These are phyloP conservation scores for Medicago truncatula DNA, from an alignment of 306 rosid species.

Conservation along the genomic window MtrunA17r5.0-ANR NC_053046.1:18794001-18794500, in stretches of 20 bases:
- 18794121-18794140: neutral
- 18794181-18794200: slow-evolving; percentile 75
- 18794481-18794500: neutral
- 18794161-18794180: slow-evolving; percentile 34
- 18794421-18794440: neutral
- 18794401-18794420: neutral
- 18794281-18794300: slow-evolving; percentile 81
- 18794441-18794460: neutral
- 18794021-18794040: slow-evolving; percentile 45
- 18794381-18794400: neutral
- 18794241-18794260: slow-evolving; percentile 54
- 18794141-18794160: neutral
- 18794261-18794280: slow-evolving; percentile 71
- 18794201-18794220: slow-evolving; percentile 65
- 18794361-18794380: neutral
- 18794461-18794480: too few species aligned
- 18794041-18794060: neutral
- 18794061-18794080: too few species aligned
- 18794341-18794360: neutral
- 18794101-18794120: neutral
- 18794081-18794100: neutral
- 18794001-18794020: slow-evolving; percentile 58
- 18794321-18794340: slow-evolving; percentile 53
- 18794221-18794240: slow-evolving; percentile 64
- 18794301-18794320: slow-evolving; percentile 80